A percentile compares a stretch with the other conserved stretches of the same genome.
phyloP scores from a whole-genome alignment of 805 yeast genomes.

The Zygotorulaspora chibaensis region DNA sequence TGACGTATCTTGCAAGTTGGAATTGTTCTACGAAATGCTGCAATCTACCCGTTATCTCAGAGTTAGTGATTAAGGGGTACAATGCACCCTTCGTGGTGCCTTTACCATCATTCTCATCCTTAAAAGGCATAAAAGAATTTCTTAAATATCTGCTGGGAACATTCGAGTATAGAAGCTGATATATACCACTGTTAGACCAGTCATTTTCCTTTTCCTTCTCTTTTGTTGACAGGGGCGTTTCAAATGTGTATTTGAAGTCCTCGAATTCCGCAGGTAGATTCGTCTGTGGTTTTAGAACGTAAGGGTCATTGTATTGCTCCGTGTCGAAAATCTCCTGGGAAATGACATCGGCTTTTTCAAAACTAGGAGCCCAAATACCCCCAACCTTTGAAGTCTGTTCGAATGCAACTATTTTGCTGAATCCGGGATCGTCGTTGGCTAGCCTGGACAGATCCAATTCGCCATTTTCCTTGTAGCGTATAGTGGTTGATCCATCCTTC shows the following conservation, averaged over 20 bases:
- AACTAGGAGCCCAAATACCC: conserved; percentile 40
- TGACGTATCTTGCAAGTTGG: conserved; percentile 6
- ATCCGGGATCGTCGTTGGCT: conserved; percentile 24
- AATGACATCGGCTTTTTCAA: conserved; percentile 19
- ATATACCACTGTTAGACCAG: conserved; percentile 20
- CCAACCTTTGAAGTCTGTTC: conserved; percentile 42
- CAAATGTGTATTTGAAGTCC: conserved; percentile 10
- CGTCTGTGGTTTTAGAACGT: conserved; percentile 23
- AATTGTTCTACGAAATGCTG: conserved; percentile 7
- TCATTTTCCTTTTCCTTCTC: background rate
- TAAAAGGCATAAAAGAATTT: conserved; percentile 18
- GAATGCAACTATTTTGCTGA: conserved; percentile 39
- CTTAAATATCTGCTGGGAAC: conserved; percentile 19
- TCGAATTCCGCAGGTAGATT: conserved; percentile 13
- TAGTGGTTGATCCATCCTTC: conserved; percentile 29
- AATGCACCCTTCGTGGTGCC: conserved; percentile 1
- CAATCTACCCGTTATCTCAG: conserved; percentile 14
- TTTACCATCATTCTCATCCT: background rate
- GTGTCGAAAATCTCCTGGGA: conserved; percentile 31
- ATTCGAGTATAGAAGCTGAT: conserved; percentile 16
- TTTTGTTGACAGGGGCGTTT: conserved; percentile 6
- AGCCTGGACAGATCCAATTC: conserved; percentile 10
- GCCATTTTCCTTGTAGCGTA: conserved; percentile 15
- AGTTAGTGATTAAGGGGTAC: conserved; percentile 15
- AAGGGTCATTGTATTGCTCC: conserved; percentile 36